phyloP scores from a whole-genome alignment of 1,284 basidiomycete species.

The Volvariella volvacea region DNA sequence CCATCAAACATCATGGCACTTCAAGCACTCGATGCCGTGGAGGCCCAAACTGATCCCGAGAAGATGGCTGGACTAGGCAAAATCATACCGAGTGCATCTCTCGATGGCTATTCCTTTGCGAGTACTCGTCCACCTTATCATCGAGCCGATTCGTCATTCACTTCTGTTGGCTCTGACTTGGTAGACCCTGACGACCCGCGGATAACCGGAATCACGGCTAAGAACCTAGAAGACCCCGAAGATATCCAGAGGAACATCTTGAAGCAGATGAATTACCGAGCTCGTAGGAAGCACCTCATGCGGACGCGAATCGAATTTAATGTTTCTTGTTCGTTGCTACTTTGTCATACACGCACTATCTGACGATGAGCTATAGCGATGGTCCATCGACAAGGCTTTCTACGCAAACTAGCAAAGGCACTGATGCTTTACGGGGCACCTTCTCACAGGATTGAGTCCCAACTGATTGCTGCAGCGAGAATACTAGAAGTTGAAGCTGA shows the following conservation, averaged over 20 bases:
- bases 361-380: slow-evolving; percentile 38
- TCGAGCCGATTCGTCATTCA: slow-evolving; percentile 27
- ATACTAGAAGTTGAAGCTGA: slow-evolving; percentile 81
- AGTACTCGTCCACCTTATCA: slow-evolving; percentile 18
- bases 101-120: slow-evolving; percentile 15
- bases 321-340: slow-evolving; percentile 44
- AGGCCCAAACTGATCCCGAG: slow-evolving; percentile 8
- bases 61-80: slow-evolving; percentile 9
- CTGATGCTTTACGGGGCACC: slow-evolving; percentile 82
- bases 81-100: slow-evolving; percentile 8
- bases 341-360: not conserved
- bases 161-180: slow-evolving; percentile 35
- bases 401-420: slow-evolving; percentile 75
- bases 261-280: slow-evolving; percentile 57
- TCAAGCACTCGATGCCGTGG: not conserved
- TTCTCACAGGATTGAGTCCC: slow-evolving; percentile 81
- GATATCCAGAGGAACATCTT: slow-evolving; percentile 53
- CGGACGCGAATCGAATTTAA: slow-evolving; percentile 66
- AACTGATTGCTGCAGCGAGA: slow-evolving; percentile 71
- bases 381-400: slow-evolving; percentile 67
- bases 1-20: slow-evolving; percentile 45
- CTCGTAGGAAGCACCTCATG: slow-evolving; percentile 55
- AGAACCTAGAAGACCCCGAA: slow-evolving; percentile 46
- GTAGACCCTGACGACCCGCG: slow-evolving; percentile 51
- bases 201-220: slow-evolving; percentile 35